Evolutionary conservation across 345 rosid genomes (phyloP).

Genomic region (Camelina sativa): DNA sequence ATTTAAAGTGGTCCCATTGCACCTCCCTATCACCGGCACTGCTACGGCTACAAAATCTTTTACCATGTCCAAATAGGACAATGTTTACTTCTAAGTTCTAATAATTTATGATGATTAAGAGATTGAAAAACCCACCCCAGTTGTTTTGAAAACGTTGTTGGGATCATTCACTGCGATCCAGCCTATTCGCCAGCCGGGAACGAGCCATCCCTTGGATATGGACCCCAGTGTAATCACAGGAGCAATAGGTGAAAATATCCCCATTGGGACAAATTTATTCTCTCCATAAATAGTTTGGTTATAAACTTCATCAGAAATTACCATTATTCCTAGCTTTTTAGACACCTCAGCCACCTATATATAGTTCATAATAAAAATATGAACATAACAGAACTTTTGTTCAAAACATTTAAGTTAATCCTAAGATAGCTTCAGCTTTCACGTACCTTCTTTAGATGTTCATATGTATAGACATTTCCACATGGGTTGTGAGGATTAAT

Average conservation of each 20-base stretch:
- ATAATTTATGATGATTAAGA: background rate
- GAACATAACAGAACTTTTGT: slow-evolving; percentile 1
- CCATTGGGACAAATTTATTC: slow-evolving; percentile 56
- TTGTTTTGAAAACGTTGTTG: slow-evolving; percentile 37
- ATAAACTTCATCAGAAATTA: slow-evolving; percentile 66
- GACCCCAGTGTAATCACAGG: slow-evolving; percentile 63
- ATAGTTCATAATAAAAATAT: background rate
- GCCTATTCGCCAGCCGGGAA: slow-evolving; percentile 68
- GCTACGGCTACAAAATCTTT: background rate
- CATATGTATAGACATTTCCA: slow-evolving; percentile 48
- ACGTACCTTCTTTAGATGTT: slow-evolving; percentile 50
- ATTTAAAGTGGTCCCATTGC: too few relatives aligned
- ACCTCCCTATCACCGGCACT: too few relatives aligned
- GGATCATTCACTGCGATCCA: slow-evolving; percentile 60
- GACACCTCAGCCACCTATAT: slow-evolving; percentile 63
- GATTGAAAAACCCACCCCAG: slow-evolving; percentile 41
- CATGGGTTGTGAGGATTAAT: slow-evolving; percentile 46
- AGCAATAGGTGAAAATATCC: slow-evolving; percentile 51
- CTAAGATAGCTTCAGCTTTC: background rate
- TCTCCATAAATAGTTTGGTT: slow-evolving; percentile 52
- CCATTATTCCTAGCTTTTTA: slow-evolving; percentile 52
- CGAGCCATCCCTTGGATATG: slow-evolving; percentile 62
- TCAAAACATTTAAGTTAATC: background rate
- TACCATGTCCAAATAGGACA: background rate
- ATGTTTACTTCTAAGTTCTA: background rate